Evolutionary conservation across 202 grass and related monocot genomes (phyloP).

Genomic region (Eragrostis tef): DNA sequence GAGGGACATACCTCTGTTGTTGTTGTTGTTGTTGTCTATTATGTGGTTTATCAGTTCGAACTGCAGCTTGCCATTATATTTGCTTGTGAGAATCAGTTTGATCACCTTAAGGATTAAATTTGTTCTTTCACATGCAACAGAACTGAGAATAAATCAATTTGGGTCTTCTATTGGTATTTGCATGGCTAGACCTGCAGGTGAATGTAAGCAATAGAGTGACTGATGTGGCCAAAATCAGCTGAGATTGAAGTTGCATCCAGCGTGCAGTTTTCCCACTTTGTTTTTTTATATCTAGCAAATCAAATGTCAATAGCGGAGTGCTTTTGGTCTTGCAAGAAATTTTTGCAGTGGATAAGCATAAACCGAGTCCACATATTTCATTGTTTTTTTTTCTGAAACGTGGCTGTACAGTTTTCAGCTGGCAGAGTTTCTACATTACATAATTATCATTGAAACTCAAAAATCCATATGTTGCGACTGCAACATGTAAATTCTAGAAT

Average conservation of each 20-base stretch:
- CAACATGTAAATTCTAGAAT: background rate
- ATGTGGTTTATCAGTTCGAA: background rate
- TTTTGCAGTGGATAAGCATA: background rate
- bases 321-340: background rate
- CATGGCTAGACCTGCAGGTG: background rate
- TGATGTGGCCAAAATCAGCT: background rate
- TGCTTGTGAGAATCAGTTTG: background rate
- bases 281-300: background rate
- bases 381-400: background rate
- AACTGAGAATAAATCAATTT: background rate
- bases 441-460: background rate
- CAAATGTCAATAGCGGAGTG: background rate
- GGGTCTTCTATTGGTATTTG: background rate
- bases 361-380: background rate
- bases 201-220: background rate
- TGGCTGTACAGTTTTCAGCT: background rate
- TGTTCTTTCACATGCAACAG: background rate
- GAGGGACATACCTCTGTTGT: background rate
- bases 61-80: background rate
- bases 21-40: background rate
- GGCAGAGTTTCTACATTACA: background rate
- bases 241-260: background rate
- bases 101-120: slow-evolving; percentile 12
- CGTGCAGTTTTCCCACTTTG: background rate
- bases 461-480: background rate